Evolutionary conservation across 371 early-diverging fungal species (phyloP).

Genomic region (Mucor plumbeus): DNA sequence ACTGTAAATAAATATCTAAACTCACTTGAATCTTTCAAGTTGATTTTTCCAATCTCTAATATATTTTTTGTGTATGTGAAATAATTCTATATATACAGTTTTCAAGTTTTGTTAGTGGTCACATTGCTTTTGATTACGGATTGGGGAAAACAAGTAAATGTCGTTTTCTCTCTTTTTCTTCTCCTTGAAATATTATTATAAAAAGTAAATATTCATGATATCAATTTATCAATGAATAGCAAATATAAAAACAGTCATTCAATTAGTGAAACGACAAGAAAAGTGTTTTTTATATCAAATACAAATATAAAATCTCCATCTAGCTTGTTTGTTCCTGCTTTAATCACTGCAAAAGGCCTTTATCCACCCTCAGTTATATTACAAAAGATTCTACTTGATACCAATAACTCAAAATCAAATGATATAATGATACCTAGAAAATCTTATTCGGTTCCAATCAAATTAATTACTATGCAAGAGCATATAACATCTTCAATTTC

Average conservation of each 20-base stretch:
- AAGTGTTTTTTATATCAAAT: constrained; percentile 15
- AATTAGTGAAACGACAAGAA: constrained; percentile 23
- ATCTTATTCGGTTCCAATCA: constrained; percentile 15
- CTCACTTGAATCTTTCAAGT: not conserved
- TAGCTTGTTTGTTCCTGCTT: constrained; percentile 12
- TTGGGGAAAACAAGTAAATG: not conserved
- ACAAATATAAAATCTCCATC: constrained; percentile 5
- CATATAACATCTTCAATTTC: not conserved
- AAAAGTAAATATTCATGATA: not conserved
- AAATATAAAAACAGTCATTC: constrained; percentile 10
- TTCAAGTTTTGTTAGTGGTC: not conserved
- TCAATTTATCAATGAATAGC: constrained; percentile 8
- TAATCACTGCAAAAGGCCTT: constrained; percentile 18
- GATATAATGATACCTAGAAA: constrained; percentile 4
- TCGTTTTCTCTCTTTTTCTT: constrained; percentile 12
- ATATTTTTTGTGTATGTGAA: not conserved
- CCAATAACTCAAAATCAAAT: not conserved
- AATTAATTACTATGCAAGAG: constrained; percentile 22
- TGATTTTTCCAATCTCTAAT: not conserved
- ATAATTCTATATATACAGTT: not conserved
- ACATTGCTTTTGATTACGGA: not conserved
- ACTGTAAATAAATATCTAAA: constrained; percentile 16
- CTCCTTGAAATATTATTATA: not conserved
- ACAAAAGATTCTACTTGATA: not conserved
- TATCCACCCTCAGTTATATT: constrained; percentile 9